Base-by-base conservation (phyloP, 139 green algal species). In the Auxenochlorella pyrenoidosa region DNA sequence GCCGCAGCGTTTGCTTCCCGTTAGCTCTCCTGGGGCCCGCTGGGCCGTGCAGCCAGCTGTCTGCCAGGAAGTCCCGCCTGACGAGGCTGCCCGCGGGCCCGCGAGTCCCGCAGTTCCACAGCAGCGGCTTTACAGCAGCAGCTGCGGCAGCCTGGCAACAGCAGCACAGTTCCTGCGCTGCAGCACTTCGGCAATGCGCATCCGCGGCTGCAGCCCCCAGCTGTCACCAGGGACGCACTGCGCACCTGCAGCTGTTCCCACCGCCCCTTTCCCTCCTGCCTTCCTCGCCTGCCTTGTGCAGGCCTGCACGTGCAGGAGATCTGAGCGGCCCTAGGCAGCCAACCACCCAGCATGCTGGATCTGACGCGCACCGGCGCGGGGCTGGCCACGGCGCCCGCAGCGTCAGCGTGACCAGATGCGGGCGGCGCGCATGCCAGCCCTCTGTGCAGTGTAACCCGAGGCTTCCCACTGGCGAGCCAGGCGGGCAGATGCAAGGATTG, bases 281-380 rank as follows among this genome's bases (percentile, higher is more conserved):
- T 26, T 75, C 1, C 40, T 30, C 28, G 68, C n/a, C 34, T 32
- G 32, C 15, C 80, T 47, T 41, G 24, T 89, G 89, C 91, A 94
- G 91, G 91, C 60, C 85, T 95, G 41, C 84, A 94, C 19, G 91
- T 95, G 13, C 90, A 93, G 89, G 91, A 94, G 81, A 89, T 96
- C 75, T 95, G 84, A 92, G 71, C 51, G 65, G 47, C 30, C n/a
- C 43, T 30, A 41, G 1, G 0, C 72, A 79, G 70, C 70, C 30
- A 24, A 43, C 18, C 30, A 15, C 43, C 30, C 63, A 26, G 70
- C 30, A 30, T 73, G 66, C 47, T 44, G 44, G 36, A 66, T 32
- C 47, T 59, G 76, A 63, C 34, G 58, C 59, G 41, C 80, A 73
- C 43, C 22, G 19, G 80, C 40, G 58, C 63, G 40, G 43, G 63